Conservation (phyloP, 306 rosid genomes). For the Fragaria iinumae region DNA sequence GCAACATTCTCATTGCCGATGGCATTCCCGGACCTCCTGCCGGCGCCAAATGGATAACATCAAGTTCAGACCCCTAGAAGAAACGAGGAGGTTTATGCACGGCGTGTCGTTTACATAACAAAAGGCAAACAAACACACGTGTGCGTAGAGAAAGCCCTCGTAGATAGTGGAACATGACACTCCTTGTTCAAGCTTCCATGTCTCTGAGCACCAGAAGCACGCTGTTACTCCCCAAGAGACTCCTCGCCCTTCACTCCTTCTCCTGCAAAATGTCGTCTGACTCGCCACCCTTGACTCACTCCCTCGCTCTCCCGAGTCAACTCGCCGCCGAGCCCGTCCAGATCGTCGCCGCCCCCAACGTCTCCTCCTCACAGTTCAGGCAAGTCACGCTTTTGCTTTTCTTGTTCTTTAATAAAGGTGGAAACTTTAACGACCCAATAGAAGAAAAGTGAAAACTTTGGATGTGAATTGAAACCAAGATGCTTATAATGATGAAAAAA, state of each 20-base stretch:
- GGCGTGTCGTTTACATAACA: background rate
- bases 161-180: background rate
- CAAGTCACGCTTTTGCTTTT: constrained; percentile 7
- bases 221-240: constrained; percentile 18
- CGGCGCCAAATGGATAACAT: no score
- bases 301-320: constrained; percentile 53
- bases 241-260: constrained; percentile 20
- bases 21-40: no score
- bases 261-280: constrained; percentile 61
- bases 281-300: constrained; percentile 46
- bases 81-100: background rate
- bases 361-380: constrained; percentile 79
- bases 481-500: background rate
- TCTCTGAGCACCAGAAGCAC: constrained; percentile 5
- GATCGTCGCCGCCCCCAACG: constrained; percentile 65
- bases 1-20: no score
- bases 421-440: background rate
- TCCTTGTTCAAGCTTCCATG: no score
- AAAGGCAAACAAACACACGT: background rate
- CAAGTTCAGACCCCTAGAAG: no score
- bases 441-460: background rate
- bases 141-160: background rate
- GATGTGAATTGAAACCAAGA: background rate
- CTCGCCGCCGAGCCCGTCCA: constrained; percentile 56
- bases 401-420: background rate